Percentiles rank a stretch among this genome's conserved stretches.
These are phyloP conservation scores for Bolboschoenus planiculmis DNA, from an alignment of 176 grass and related monocot species.

Conservation along the genomic window DNA sequence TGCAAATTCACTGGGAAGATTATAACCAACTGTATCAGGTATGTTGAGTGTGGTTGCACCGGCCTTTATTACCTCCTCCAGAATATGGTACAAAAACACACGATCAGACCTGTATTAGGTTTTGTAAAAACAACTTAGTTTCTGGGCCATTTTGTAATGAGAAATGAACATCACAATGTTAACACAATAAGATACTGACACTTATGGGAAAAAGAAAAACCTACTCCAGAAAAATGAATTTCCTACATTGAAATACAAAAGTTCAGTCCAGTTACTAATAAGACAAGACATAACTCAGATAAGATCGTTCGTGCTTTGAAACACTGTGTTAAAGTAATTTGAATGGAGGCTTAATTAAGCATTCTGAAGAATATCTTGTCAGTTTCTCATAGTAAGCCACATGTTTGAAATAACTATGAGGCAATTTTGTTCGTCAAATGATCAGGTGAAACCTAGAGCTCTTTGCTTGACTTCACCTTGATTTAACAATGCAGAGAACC, in stretches of 20 bases:
- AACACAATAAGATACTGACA: not conserved
- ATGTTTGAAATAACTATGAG: not conserved
- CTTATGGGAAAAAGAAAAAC: not conserved
- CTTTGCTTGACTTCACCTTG: not conserved
- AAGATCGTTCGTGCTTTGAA: not conserved
- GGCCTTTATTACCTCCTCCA: conserved; percentile 92
- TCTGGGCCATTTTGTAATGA: not conserved
- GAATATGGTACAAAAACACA: conserved; percentile 82
- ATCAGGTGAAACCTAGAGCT: not conserved
- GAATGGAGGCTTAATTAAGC: not conserved
- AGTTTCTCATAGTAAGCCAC: not conserved
- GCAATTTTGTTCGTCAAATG: not conserved
- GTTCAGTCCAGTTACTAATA: not conserved
- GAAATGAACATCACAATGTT: not conserved
- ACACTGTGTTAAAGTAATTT: not conserved
- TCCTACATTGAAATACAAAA: not conserved
- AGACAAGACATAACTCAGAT: not conserved
- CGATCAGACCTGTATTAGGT: conserved; percentile 53
- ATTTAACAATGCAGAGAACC: not conserved
- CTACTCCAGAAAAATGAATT: not conserved
- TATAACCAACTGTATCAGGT: conserved; percentile 93
- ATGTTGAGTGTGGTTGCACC: conserved; percentile 96
- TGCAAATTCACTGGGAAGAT: conserved; percentile 72
- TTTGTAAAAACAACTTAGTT: not conserved
- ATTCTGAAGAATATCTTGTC: not conserved